Base-by-base conservation (phyloP, 139 green algal genomes). In the Haematococcus sp. region DNA sequence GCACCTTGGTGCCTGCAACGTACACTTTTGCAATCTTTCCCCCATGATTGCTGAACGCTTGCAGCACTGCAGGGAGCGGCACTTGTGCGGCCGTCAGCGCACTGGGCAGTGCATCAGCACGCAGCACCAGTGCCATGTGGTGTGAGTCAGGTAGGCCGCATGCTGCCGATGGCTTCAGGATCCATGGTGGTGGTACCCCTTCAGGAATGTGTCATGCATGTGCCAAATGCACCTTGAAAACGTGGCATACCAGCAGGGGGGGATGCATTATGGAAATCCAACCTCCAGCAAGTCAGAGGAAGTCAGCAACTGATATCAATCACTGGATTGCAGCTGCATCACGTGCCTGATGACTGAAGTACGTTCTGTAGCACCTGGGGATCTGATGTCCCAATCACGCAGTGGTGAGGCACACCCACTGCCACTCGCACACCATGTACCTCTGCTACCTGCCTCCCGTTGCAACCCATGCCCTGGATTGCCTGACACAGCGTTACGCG, bases 1-100 rank as follows among this genome's bases (percentile, higher is more conserved):
- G 22, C 59, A 93, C 79, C 77, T 84, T 64, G 23, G 85, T 77
- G 0, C 87, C 88, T 15, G 92, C 76, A 15, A 88, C 84, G 49
- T 96, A 96, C 33, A 87, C 88, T 75, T 96, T 96, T 80, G 86
- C 84, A 55, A 95, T 70, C n/a, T 44, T 2, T 0, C 75, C 87
- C 17, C 84, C 87, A 60, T 96, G 91, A 72, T 95, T 87, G 22
- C 96, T 81, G 65, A 93, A 96, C 78, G 95, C 84, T 76, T 96
- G 91, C 23, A 90, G 63, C 31, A 94, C 74, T 7, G 77, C 83
- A 4, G 88, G 87, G 61, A 90, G 58, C 4, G 81, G 80, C 23
- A 93, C 67, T 22, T 9, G 1, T 2, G 46, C 67, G 27, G 51
- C 23, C 4, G 51, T 49, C 68, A 76, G 34, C 27, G 51, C 63